Base-by-base conservation (phyloP, 345 rosid species). In the Excoecaria agallocha region DNA sequence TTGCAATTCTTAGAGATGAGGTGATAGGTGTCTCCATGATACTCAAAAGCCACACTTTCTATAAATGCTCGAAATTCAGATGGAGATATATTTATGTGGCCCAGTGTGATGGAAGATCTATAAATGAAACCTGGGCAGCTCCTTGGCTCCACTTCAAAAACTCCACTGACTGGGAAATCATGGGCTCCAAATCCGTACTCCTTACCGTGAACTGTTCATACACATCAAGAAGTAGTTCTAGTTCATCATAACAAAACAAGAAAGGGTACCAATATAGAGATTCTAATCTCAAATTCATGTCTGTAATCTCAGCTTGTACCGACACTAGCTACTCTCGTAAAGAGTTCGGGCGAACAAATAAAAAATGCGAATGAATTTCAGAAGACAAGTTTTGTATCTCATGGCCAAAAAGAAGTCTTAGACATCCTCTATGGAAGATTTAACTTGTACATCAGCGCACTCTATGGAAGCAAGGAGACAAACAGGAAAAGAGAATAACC, bases 141-240 rank as follows among this genome's bases (percentile, higher is more conserved):
- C 80, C 46, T 86, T 1, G 96, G 96, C 68, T 91, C 93, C 70
- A 89, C 96, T 79, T 91, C 96, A 68, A 87, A 91, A 80, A 91
- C 91, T 73, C 96, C 96, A 74, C 96, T 91, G 55, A 84, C 75
- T 7, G 93, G 89, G 82, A 84, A 91, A 58, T 91, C 91, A 8
- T 91, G 96, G 12, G 96, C 93, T 74, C 93, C 93, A 70, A 87
- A 91, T 24, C 91, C 89, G 46, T 89, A 91, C 80, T 91, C 96
- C 74, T 86, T 91, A n/a, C 93, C 90, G 35, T 89, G 96, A 69
- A 91, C 96, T 91, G 90, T 69, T 71, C 58, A 65, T 4, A 22
- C 49, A 69, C 49, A 63, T 54, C 51, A 48, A 37, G 41, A 62
- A 49, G 30, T 22, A 30, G 37, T 37, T 38, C 51, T 45, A 30